Conservation (phyloP, 495 filamentous ascomycete species). For the Acidiella bohemica region DNA sequence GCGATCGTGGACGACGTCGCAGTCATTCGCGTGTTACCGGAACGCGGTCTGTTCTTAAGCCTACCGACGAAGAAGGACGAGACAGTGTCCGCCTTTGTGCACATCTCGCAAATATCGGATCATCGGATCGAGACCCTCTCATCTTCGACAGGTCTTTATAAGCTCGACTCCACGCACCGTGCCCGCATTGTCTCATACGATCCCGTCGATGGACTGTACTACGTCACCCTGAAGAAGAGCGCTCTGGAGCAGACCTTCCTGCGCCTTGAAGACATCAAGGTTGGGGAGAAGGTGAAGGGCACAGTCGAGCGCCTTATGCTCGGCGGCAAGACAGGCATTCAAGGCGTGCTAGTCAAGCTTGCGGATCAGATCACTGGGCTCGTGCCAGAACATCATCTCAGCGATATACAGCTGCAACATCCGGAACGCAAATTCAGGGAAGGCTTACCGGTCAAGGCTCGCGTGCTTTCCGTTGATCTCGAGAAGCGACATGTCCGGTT, state of each 20-base stretch:
- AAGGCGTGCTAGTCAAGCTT: conserved; percentile 66
- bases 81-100: conserved; percentile 57
- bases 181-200: conserved; percentile 80
- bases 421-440: conserved; percentile 93
- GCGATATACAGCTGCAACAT: conserved; percentile 75
- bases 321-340: conserved; percentile 55
- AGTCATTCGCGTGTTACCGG: conserved; percentile 61
- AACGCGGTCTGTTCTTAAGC: conserved; percentile 68
- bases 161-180: conserved; percentile 59
- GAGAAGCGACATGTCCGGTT: conserved; percentile 68
- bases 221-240: conserved; percentile 69
- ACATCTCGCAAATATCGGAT: conserved; percentile 83
- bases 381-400: conserved; percentile 75
- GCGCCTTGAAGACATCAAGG: conserved; percentile 69
- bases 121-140: conserved; percentile 70
- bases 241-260: conserved; percentile 81
- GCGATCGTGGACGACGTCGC: conserved; percentile 61
- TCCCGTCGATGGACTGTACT: conserved; percentile 67
- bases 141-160: conserved; percentile 60
- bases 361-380: conserved; percentile 76
- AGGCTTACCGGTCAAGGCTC: conserved; percentile 66
- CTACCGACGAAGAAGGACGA: conserved; percentile 43
- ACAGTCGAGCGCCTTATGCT: conserved; percentile 73
- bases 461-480: conserved; percentile 68
- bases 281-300: conserved; percentile 72